Evolutionary conservation across 169 alveolate species (phyloP).

Genomic region (Cryptosporidium xiaoi): DNA sequence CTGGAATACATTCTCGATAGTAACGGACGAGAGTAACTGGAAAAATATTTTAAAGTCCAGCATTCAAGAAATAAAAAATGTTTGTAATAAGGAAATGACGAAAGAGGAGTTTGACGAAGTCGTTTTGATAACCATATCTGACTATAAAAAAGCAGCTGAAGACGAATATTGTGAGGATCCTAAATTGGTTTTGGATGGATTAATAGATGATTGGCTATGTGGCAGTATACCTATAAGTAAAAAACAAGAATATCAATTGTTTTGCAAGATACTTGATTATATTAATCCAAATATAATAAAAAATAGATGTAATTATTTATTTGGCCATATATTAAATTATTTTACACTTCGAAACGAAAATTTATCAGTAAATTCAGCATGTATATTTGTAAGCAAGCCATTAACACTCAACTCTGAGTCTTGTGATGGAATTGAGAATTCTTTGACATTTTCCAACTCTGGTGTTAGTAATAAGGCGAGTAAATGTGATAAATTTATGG

Average conservation of each 20-base stretch:
- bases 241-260: conserved; percentile 68
- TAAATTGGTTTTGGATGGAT: conserved; percentile 35
- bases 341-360: not conserved
- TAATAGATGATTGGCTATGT: conserved; percentile 63
- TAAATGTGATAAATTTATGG: conserved; percentile 10
- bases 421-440: not conserved
- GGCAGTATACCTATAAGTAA: conserved; percentile 65
- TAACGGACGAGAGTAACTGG: conserved; percentile 23
- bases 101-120: conserved; percentile 48
- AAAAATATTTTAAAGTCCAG: not conserved
- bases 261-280: conserved; percentile 48
- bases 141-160: conserved; percentile 48
- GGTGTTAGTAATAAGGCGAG: not conserved
- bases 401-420: not conserved
- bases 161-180: conserved; percentile 62
- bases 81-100: conserved; percentile 10
- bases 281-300: conserved; percentile 31
- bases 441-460: not conserved
- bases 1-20: conserved; percentile 65
- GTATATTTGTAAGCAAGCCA: conserved; percentile 47
- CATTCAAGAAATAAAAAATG: conserved; percentile 9
- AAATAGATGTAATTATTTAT: conserved; percentile 39
- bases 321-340: conserved; percentile 23
- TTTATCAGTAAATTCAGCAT: not conserved
- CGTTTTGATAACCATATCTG: conserved; percentile 23